Percentiles rank a stretch among this genome's conserved stretches.
These are phyloP conservation scores for Globisporangium nunn DNA, from an alignment of 352 stramenopile genomes.

Conservation along the genomic window DNA sequence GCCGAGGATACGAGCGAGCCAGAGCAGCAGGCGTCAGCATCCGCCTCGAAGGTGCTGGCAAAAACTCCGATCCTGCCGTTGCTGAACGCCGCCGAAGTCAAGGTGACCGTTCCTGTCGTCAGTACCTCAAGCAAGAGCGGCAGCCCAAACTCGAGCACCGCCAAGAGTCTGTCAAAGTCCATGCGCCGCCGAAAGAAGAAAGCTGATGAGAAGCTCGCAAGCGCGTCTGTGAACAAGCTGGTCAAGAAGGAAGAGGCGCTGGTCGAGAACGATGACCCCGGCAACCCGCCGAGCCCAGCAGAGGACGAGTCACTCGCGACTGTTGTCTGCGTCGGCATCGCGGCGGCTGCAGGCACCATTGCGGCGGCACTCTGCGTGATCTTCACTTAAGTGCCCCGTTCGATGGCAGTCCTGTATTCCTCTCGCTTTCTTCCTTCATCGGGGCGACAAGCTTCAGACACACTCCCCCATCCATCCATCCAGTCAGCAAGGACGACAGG, in stretches of 20 bases:
- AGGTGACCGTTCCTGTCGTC: conserved; percentile 1
- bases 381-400: conserved; percentile 26
- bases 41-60: background rate
- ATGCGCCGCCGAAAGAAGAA: conserved; percentile 36
- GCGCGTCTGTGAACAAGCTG: background rate
- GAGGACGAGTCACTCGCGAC: conserved; percentile 30
- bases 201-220: conserved; percentile 14
- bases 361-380: conserved; percentile 55
- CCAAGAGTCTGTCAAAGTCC: conserved; percentile 9
- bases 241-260: conserved; percentile 7
- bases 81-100: conserved; percentile 8
- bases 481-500: too few species aligned
- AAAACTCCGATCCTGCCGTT: conserved; percentile 8
- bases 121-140: background rate
- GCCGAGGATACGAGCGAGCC: conserved; percentile 21
- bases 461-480: too few species aligned
- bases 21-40: background rate
- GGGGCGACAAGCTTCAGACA: too few species aligned
- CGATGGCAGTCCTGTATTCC: too few species aligned
- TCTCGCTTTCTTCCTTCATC: too few species aligned
- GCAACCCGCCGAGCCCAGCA: conserved; percentile 1
- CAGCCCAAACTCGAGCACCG: background rate
- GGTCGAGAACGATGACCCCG: conserved; percentile 3
- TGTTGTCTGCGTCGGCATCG: conserved; percentile 43
- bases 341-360: conserved; percentile 44